phyloP scores from a whole-genome alignment of 805 yeast genomes.

The Dipodascus albidus region DNA sequence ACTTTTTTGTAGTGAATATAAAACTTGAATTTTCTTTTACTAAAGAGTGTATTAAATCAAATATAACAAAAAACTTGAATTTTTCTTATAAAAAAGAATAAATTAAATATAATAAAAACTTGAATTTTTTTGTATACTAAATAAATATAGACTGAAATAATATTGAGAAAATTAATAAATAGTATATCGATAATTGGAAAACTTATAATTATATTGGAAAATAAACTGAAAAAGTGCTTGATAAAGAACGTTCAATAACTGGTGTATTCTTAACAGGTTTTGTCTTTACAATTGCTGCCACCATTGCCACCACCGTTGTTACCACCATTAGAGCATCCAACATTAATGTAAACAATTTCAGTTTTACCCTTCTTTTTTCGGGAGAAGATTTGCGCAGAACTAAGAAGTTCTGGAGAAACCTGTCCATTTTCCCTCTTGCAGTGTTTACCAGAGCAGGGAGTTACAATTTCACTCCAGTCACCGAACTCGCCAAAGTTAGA shows the following conservation, averaged over 20 bases:
- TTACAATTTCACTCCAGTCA: neutral
- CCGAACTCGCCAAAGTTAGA: no score
- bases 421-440: neutral
- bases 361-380: neutral
- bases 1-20: no score
- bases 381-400: neutral
- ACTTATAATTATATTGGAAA: neutral
- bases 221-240: neutral
- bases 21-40: no score
- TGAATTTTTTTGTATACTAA: neutral
- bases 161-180: neutral
- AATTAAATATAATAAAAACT: conserved; percentile 4
- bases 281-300: conserved; percentile 29
- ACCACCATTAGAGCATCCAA: conserved; percentile 44
- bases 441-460: neutral
- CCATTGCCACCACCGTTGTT: conserved; percentile 38
- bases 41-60: no score
- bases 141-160: conserved; percentile 2
- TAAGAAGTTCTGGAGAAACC: neutral
- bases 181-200: neutral
- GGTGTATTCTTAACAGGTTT: neutral
- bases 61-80: no score
- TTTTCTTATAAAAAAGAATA: conserved; percentile 4
- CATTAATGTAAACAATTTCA: conserved; percentile 18
- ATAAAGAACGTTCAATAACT: conserved; percentile 6